Conservation (phyloP, 257 asterid species). For the Gentiana macrophylla region DNA sequence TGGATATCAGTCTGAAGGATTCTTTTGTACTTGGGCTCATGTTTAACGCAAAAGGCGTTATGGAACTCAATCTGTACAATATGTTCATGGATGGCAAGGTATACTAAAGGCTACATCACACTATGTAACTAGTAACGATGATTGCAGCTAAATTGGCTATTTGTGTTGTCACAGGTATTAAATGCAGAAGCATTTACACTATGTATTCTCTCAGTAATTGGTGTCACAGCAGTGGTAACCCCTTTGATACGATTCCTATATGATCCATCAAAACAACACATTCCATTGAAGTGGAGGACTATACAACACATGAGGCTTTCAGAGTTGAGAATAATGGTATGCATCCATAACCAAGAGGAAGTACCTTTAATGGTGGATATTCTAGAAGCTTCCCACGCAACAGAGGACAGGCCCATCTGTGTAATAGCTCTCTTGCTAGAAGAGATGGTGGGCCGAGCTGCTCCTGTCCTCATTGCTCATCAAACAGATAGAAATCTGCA, state of each 20-base stretch:
- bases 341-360: conserved; percentile 49
- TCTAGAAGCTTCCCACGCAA: conserved; percentile 59
- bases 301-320: conserved; percentile 46
- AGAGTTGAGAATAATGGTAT: conserved; percentile 50
- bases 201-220: conserved; percentile 34
- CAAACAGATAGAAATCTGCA: conserved; percentile 37
- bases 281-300: conserved; percentile 36
- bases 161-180: conserved; percentile 30
- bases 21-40: conserved; percentile 55
- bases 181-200: conserved; percentile 44
- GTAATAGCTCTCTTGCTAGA: conserved; percentile 54
- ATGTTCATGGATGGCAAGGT: conserved; percentile 47
- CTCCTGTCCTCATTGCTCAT: conserved; percentile 60
- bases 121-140: too few relatives aligned
- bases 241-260: conserved; percentile 41
- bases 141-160: neutral
- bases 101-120: neutral
- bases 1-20: conserved; percentile 26
- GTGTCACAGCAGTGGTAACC: conserved; percentile 43
- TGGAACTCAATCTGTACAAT: conserved; percentile 56
- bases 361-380: conserved; percentile 51
- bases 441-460: conserved; percentile 67
- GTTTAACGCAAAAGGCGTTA: conserved; percentile 45
- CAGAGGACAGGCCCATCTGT: conserved; percentile 42
- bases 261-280: conserved; percentile 27